A percentile compares a stretch with the other conserved stretches of the same genome.
Evolutionary conservation across 208 protist genomes (phyloP).

Genomic region (Trypanosoma platydactyli): DNA sequence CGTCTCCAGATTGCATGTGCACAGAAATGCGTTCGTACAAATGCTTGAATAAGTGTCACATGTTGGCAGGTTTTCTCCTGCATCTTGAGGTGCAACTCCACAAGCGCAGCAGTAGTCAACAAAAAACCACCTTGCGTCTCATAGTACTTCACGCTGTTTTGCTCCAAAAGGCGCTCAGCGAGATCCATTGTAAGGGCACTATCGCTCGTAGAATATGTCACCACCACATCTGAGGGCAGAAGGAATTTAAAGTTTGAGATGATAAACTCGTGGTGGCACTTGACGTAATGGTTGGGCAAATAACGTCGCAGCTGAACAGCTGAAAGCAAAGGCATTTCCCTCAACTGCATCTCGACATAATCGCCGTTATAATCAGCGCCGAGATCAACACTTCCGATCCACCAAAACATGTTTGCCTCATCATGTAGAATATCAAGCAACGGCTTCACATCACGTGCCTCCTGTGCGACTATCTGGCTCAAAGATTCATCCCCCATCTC

Average conservation of each 20-base stretch:
- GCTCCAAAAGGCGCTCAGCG: slow-evolving; percentile 8
- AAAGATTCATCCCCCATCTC: background rate
- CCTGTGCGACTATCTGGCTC: slow-evolving; percentile 9
- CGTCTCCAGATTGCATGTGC: background rate
- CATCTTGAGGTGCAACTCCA: slow-evolving; percentile 8
- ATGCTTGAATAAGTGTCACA: slow-evolving; percentile 18
- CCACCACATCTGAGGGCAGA: background rate
- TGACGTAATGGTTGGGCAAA: slow-evolving; percentile 15
- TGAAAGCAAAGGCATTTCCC: slow-evolving; percentile 5
- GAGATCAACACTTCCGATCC: slow-evolving; percentile 16
- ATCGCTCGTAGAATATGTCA: background rate
- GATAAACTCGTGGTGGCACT: slow-evolving; percentile 14
- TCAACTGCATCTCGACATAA: slow-evolving; percentile 21
- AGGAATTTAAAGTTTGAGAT: slow-evolving; percentile 12
- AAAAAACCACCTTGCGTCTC: slow-evolving; percentile 2
- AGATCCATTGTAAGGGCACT: background rate
- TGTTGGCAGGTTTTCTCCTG: background rate
- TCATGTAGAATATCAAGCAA: slow-evolving; percentile 15
- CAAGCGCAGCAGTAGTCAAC: slow-evolving; percentile 3
- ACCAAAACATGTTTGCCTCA: slow-evolving; percentile 23
- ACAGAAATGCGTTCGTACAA: slow-evolving; percentile 9
- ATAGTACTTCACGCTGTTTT: slow-evolving; percentile 3
- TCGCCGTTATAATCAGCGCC: slow-evolving; percentile 18
- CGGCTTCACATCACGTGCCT: slow-evolving; percentile 1
- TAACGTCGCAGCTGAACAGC: slow-evolving; percentile 14